A percentile compares a stretch with the other conserved stretches of the same genome.
phyloP scores from a whole-genome alignment of 2,329 filamentous ascomycete genomes.

The Colletotrichum tamarilloi region DNA sequence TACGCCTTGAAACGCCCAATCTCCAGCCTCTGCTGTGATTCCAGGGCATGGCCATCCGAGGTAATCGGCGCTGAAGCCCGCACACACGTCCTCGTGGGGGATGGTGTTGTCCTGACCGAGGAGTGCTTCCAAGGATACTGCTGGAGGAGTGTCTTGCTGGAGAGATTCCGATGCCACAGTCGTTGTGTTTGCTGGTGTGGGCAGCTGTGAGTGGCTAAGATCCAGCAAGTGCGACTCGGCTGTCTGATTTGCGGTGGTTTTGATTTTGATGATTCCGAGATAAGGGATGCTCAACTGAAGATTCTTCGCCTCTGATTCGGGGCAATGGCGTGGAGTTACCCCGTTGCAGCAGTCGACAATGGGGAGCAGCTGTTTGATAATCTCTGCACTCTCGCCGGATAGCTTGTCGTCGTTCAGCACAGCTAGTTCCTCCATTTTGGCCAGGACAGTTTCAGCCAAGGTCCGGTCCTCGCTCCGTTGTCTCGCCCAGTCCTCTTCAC shows the following conservation, averaged over 20 bases:
- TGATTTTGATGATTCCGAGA: conserved; percentile 59
- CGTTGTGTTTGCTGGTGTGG: conserved; percentile 26
- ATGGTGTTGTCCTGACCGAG: neutral
- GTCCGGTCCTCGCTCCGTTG: conserved; percentile 48
- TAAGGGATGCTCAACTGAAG: conserved; percentile 58
- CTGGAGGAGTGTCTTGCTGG: conserved; percentile 7
- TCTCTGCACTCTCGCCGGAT: conserved; percentile 53
- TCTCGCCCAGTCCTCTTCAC: conserved; percentile 38
- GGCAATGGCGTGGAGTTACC: neutral
- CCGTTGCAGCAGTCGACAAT: conserved; percentile 46
- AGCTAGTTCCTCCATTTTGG: conserved; percentile 52
- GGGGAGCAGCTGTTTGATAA: conserved; percentile 55
- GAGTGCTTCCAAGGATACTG: conserved; percentile 24
- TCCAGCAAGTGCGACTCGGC: conserved; percentile 3
- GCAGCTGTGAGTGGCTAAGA: conserved; percentile 25
- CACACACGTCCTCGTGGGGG: conserved; percentile 18
- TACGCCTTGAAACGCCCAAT: conserved; percentile 55
- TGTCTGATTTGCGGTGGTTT: conserved; percentile 2
- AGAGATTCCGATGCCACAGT: conserved; percentile 17
- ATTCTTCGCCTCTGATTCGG: conserved; percentile 33
- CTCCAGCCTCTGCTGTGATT: conserved; percentile 46
- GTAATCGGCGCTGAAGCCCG: conserved; percentile 38
- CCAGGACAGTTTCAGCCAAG: conserved; percentile 46
- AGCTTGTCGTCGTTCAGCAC: conserved; percentile 53
- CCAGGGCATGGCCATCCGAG: conserved; percentile 37